Evolutionary conservation across 2,329 filamentous ascomycete genomes (phyloP), one percentile per base, ranked within the genome.

Genomic region (Epichloe hybrida): DNA sequence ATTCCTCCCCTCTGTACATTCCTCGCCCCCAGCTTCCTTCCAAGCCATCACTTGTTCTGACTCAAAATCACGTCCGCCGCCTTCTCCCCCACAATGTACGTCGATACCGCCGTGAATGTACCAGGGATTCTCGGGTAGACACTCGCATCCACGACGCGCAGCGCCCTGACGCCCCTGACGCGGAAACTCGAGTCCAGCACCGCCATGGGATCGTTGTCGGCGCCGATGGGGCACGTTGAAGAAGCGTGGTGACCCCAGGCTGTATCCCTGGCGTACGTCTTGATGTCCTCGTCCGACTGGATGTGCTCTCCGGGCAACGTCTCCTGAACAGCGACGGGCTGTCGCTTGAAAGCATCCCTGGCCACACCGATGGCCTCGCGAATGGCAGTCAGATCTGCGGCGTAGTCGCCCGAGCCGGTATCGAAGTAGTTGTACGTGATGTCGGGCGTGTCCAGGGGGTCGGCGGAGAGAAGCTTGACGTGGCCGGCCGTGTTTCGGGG

Each of bases 361-460:
- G 73, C 68, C 6, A 79, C 71, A 50, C 71, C 59, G 46, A 84
- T 65, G 2, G 72, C 77, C 58, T 85, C 80, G 35, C 70, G 67
- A 13, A 81, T 56, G 0, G 79, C 77, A 45, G 79, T 73, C 8
- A 77, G 59, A 45, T 79, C 72, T 35, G 70, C 66, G 0, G 64
- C 64, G 3, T 69, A 66, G 6, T 76, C 74, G 20, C 72, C 68
- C 20, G 61, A 66, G 20, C 76, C 75, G 0, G 69, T 67, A 45
- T 73, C 70, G 65, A 78, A 82, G 63, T 74, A 83, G 62, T 80
- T 77, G 68, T 81, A 84, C 47, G 69, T 68, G 56, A 87, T 83
- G 5, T 75, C 62, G 0, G 84, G 84, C 3, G 72, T 68, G 50
- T 86, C 82, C 1, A 77, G 75, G 0, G 0, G 83, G 59, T 87